Percentiles rank a stretch among this genome's conserved stretches.
Conservation (phyloP, 2,329 filamentous ascomycete genomes). For the Pleoardoris graminearum region DNA sequence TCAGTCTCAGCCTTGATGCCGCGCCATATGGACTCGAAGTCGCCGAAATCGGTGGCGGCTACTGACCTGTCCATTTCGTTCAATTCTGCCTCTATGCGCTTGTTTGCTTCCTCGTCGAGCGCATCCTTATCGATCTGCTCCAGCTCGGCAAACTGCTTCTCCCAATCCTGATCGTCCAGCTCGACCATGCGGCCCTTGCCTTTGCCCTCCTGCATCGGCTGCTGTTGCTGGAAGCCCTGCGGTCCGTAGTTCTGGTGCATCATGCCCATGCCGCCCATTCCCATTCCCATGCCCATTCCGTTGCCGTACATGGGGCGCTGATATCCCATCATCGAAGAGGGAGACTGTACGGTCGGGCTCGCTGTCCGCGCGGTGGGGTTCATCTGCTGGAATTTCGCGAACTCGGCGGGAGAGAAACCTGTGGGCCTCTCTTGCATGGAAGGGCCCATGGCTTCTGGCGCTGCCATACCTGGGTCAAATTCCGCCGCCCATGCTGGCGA, state of each 20-base stretch:
- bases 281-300: conserved; percentile 58
- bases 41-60: conserved; percentile 79
- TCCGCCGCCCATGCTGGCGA: conserved; percentile 67
- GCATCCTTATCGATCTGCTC: conserved; percentile 66
- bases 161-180: conserved; percentile 91
- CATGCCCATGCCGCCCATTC: conserved; percentile 50
- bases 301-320: conserved; percentile 58
- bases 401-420: conserved; percentile 79
- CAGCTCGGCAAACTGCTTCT: conserved; percentile 91
- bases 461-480: conserved; percentile 60
- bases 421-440: conserved; percentile 60
- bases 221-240: conserved; percentile 54
- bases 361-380: conserved; percentile 60
- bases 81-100: conserved; percentile 81
- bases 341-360: conserved; percentile 57
- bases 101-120: conserved; percentile 66
- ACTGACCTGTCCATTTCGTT: conserved; percentile 87
- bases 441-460: conserved; percentile 72
- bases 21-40: conserved; percentile 88
- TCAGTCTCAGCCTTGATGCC: conserved; percentile 78
- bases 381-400: conserved; percentile 77
- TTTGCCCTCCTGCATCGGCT: conserved; percentile 64
- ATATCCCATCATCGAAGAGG: conserved; percentile 54
- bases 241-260: conserved; percentile 48
- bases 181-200: conserved; percentile 84